phyloP scores from a whole-genome alignment of 345 rosid genomes.

The Cardiospermum halicacabum region DNA sequence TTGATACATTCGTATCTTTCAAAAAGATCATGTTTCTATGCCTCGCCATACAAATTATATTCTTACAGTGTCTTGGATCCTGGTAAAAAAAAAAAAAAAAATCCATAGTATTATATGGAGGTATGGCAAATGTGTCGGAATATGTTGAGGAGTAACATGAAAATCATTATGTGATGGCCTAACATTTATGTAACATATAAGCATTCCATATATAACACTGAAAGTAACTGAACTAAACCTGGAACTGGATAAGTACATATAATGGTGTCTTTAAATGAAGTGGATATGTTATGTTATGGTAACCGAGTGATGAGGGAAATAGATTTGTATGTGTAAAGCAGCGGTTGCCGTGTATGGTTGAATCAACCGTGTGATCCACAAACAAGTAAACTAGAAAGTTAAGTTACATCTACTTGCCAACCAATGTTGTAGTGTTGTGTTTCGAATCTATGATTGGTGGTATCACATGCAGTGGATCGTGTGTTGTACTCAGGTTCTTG shows the following conservation, averaged over 20 bases:
- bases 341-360: constrained; percentile 13
- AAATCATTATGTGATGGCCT: no score
- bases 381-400: not conserved
- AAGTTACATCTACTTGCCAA: not conserved
- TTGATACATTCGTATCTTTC: constrained; percentile 6
- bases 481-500: not conserved
- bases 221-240: not conserved
- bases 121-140: no score
- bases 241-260: not conserved
- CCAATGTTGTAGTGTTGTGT: not conserved
- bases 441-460: not conserved
- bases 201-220: not conserved
- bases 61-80: no score
- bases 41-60: no score
- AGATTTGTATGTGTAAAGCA: not conserved
- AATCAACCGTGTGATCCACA: not conserved
- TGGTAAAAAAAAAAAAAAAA: no score
- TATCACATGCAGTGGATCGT: not conserved
- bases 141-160: no score
- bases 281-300: constrained; percentile 5
- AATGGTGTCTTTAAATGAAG: not conserved
- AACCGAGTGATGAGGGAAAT: not conserved
- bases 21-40: not conserved
- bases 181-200: constrained; percentile 15
- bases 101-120: no score